Evolutionary conservation across 1,284 basidiomycete genomes (phyloP), one percentile per base, ranked within the genome.

Genomic region (Papiliotrema flavescens): DNA sequence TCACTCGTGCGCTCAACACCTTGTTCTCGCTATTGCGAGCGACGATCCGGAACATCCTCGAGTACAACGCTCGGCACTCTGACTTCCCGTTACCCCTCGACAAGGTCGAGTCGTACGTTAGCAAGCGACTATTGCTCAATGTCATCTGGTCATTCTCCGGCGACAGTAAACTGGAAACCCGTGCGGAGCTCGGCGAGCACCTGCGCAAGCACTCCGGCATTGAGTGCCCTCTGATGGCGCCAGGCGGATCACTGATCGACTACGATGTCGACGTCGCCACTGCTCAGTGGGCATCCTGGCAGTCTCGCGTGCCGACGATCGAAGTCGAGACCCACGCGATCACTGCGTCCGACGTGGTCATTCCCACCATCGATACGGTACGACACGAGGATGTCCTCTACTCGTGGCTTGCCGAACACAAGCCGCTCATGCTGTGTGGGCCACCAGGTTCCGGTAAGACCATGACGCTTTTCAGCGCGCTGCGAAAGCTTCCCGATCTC

Each of bases 381-480:
- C 90, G 97, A 35, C 96, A 98, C 73, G 97, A 99, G 73, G 94
- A 98, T 71, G 92, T 99, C 26, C 79, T 99, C 1, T 98, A 98
- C 76, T 96, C 93, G 0, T 98, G 95, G 94, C 81, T 99, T 2
- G 94, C 93, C 0, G 97, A 98, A 74, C 95, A 98, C 79, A 98
- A 98, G 74, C 97, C 96, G 5, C 82, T 99, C 53, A 90, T 99
- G 85, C 83, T 99, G 22, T 99, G 96, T 73, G 96, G 96, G 46
- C 96, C 96, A 67, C 96, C 96, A 7, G 96, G 96, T 69, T 98
- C 95, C 23, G 96, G 96, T 39, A 99, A 99, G 80, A 99, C 96
- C 4, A 99, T 99, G 96, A 98, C 97, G 0, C 80, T 99, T n/a
- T 98, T 98, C 80, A 96, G 92, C 63, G 96, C 97, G 4, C 83